Base-by-base conservation (phyloP, 1,284 basidiomycete species). In the Austroboletus niveus region DNA sequence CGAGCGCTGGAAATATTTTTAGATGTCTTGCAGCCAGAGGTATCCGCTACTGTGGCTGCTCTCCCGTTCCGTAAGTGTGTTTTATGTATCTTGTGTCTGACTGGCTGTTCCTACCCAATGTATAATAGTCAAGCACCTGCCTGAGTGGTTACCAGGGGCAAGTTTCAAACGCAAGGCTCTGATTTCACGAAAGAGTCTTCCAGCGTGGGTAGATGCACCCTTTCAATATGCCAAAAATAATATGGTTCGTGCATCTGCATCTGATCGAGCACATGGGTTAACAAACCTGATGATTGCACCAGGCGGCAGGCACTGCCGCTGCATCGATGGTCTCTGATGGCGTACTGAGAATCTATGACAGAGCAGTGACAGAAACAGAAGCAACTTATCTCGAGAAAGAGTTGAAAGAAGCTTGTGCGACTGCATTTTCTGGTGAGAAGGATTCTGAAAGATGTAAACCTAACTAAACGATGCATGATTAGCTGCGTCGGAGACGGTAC, bases 281-380 rank as follows among this genome's bases (percentile, higher is more conserved):
- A 29, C 27, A 29, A 29, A 29, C 27, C 1, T 7, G 27, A 29
- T 7, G 34, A 35, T 35, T 11, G 32, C 22, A 17, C 17, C 40
- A 63, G 62, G 54, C 57, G 0, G 57, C 53, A 24, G 62, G 62
- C 5, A 64, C 46, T 1, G 61, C 61, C 6, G 47, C 48, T 29
- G 47, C 59, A 15, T 67, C 59, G 0, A 55, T 63, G 65, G 63
- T 65, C 10, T 65, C 59, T 2, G 53, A 62, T 24, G 46, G 52
- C 14, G 39, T 65, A 8, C 22, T 24, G 17, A 59, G 55, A 22
- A 51, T 54, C 38, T 45, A 47, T 10, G 53, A 45, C 20, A 44
- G 20, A 30, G 46, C 42, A 17, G 4, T 4, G 2, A 46, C 47
- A 6, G 48, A 60, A 27, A 31, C 30, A n/a, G 61, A 62, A 22